Evolutionary conservation across 306 rosid genomes (phyloP).

Genomic region (Neltuma alba): DNA sequence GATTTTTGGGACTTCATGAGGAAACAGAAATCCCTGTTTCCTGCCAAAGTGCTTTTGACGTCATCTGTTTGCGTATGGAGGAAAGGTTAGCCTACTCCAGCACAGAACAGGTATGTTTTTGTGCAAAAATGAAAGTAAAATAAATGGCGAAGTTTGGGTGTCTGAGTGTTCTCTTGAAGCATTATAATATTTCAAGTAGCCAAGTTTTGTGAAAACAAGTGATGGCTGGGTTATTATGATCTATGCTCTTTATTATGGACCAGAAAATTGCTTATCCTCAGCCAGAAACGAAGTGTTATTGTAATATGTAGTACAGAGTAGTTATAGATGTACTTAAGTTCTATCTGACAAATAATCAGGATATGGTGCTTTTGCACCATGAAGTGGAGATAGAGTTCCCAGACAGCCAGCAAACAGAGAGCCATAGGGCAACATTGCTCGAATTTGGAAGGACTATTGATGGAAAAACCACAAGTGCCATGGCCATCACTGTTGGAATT

Average conservation of each 20-base stretch:
- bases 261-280: not conserved
- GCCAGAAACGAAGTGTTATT: constrained; percentile 11
- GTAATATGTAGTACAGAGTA: not conserved
- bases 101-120: constrained; percentile 71
- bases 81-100: constrained; percentile 70
- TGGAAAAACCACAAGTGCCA: constrained; percentile 76
- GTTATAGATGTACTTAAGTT: constrained; percentile 3
- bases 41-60: constrained; percentile 84
- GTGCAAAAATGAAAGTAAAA: not conserved
- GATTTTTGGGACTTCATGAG: constrained; percentile 86
- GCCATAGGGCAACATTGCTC: constrained; percentile 79
- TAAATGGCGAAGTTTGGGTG: not conserved
- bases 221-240: not conserved
- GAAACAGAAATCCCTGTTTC: constrained; percentile 71
- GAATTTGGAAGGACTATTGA: constrained; percentile 70
- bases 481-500: constrained; percentile 94
- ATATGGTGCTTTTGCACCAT: constrained; percentile 95
- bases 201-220: constrained; percentile 2
- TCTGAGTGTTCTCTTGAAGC: constrained; percentile 11
- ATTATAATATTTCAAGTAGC: not conserved
- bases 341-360: constrained; percentile 57
- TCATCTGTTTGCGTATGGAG: constrained; percentile 79
- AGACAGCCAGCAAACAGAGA: constrained; percentile 55
- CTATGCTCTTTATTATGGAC: not conserved
- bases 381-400: constrained; percentile 85